Base-by-base conservation (phyloP, 2,329 filamentous ascomycete genomes). In the Lachnum nothofagi region DNA sequence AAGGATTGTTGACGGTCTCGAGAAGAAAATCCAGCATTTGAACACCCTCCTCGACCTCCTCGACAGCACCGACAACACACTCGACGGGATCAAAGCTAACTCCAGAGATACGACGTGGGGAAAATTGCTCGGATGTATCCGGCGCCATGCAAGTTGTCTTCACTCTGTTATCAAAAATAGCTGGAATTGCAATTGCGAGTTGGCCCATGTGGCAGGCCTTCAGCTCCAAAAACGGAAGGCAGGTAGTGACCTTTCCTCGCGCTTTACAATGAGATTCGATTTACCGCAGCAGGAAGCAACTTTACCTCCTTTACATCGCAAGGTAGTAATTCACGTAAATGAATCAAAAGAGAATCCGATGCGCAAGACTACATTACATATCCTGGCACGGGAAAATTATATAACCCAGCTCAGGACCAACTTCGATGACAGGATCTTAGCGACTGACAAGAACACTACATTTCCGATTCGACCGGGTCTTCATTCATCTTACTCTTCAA, bases 131-230 rank as follows among this genome's bases (percentile, higher is more conserved):
- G 53, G 53, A 25, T 51, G 48, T 14, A 61, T 60, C n/a, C 48
- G 54, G 42, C 17, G 16, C 8, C 57, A 62, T 24, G 60, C 60
- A 6, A 42, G 23, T 25, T 55, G 47, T 31, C 39, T 62, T n/a
- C 56, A 62, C 35, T 48, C 49, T 4, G 58, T 52, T 6, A 24
- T 62, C 14, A 54, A 35, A 31, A 48, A 52, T 38, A 45, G 53
- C 8, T 62, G 57, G 58, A 55, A 53, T 25, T 62, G 60, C 40
- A 42, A 49, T 35, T 62, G 57, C 48, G 44, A 37, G 10, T 16
- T 31, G 17, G 48, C 50, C 19, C 58, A 62, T 44, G 19, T 33
- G 7, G 44, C 54, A 10, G 49, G 44, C 3, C 53, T 62, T 42
- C 54, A 52, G n/a, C 39, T 62, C 3, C 52, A 62, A 33, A 42